Percentiles rank a stretch among this genome's conserved stretches.
phyloP scores from a whole-genome alignment of 306 rosid genomes.

The Ormosia emarginata region DNA sequence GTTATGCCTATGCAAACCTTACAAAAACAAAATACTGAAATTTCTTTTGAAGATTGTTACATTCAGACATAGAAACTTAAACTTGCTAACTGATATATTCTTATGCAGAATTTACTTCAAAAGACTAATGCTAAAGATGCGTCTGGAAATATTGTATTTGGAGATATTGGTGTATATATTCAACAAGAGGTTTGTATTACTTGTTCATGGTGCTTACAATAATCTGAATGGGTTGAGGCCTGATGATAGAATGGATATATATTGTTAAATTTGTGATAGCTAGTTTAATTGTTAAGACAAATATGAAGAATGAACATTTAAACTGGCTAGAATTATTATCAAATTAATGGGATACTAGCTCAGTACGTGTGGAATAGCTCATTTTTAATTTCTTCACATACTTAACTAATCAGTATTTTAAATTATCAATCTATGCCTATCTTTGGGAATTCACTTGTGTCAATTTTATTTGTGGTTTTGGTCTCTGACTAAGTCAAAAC shows the following conservation, averaged over 20 bases:
- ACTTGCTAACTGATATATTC: slow-evolving; percentile 10
- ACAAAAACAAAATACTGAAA: background rate
- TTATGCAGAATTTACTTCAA: slow-evolving; percentile 75
- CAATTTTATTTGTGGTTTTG: background rate
- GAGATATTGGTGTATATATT: slow-evolving; percentile 88
- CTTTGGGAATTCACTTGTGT: background rate
- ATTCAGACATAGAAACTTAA: slow-evolving; percentile 8
- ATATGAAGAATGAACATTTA: background rate
- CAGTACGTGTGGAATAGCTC: background rate
- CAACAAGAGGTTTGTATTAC: slow-evolving; percentile 87
- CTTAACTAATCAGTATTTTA: background rate
- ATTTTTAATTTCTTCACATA: background rate
- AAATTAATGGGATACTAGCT: background rate
- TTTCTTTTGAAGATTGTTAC: background rate
- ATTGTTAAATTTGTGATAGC: background rate
- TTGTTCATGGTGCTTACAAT: background rate
- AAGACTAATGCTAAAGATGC: slow-evolving; percentile 95
- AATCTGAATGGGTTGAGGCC: background rate
- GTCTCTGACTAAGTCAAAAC: background rate
- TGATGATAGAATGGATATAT: slow-evolving; percentile 4
- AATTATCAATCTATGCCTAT: background rate
- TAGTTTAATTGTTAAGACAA: background rate
- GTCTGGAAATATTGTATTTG: slow-evolving; percentile 77
- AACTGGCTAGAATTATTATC: background rate
- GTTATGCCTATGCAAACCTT: background rate